A percentile compares a stretch with the other conserved stretches of the same genome.
Conservation (phyloP, 257 asterid species). For the Solanum etuberosum region DNA sequence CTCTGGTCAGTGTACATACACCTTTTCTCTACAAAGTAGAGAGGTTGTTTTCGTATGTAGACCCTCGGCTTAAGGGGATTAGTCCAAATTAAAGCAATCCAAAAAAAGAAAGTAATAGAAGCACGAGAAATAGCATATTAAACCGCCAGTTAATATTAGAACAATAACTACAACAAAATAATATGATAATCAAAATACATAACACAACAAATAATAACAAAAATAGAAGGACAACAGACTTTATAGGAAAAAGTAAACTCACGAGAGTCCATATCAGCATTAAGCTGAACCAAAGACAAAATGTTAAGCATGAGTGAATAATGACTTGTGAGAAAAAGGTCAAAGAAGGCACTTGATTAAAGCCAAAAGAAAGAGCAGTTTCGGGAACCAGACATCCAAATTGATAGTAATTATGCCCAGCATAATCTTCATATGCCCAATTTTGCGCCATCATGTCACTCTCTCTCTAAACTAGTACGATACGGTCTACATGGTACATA, state of each 20-base stretch:
- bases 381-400: not conserved
- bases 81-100: not conserved
- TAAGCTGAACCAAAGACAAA: not conserved
- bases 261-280: not conserved
- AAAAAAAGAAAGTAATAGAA: no score
- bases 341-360: not conserved
- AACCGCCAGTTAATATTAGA: fast-evolving
- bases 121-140: not conserved
- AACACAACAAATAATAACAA: not conserved
- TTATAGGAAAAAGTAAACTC: no score
- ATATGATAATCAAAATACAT: not conserved
- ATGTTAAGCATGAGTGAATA: not conserved
- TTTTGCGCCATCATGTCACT: not conserved
- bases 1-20: no score
- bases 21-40: not conserved
- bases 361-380: not conserved
- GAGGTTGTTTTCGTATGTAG: not conserved
- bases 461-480: not conserved
- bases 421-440: not conserved
- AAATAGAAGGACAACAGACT: no score
- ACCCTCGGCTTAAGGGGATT: not conserved
- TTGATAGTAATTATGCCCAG: not conserved
- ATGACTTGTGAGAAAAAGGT: not conserved
- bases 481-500: no score
- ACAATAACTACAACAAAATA: not conserved